Evolutionary conservation across 2,329 filamentous ascomycete species (phyloP).

Genomic region (Penicillium nordicum): DNA sequence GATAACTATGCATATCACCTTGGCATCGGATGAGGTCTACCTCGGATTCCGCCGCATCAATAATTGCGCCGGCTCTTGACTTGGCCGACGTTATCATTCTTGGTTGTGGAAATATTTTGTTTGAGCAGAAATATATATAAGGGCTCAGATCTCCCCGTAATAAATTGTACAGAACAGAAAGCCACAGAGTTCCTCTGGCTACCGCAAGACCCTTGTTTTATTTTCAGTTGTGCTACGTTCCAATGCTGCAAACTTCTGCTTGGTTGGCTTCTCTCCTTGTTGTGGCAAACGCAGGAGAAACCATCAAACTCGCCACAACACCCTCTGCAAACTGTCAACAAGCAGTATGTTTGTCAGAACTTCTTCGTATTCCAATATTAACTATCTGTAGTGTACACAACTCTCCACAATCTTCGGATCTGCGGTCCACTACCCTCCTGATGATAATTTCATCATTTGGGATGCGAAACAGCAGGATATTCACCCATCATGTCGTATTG

Average conservation of each 20-base stretch:
- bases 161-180: not conserved
- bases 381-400: not conserved
- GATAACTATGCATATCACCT: not conserved
- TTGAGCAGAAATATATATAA: not conserved
- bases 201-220: not conserved
- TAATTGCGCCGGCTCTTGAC: not conserved
- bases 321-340: not conserved
- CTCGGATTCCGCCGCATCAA: not conserved
- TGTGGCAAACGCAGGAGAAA: not conserved
- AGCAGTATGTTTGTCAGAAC: not conserved
- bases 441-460: slow-evolving; percentile 16
- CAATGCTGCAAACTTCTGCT: not conserved
- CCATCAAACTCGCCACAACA: no score
- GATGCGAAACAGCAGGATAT: slow-evolving; percentile 18
- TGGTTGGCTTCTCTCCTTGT: not conserved
- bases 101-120: not conserved
- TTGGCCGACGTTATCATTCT: not conserved
- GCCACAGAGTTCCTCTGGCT: not conserved
- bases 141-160: not conserved
- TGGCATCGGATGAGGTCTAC: not conserved
- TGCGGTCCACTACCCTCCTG: not conserved
- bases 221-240: no score
- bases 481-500: slow-evolving; percentile 18
- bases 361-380: not conserved
- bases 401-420: not conserved